phyloP scores from a whole-genome alignment of 257 asterid species.

The Buddleja alternifolia region DNA sequence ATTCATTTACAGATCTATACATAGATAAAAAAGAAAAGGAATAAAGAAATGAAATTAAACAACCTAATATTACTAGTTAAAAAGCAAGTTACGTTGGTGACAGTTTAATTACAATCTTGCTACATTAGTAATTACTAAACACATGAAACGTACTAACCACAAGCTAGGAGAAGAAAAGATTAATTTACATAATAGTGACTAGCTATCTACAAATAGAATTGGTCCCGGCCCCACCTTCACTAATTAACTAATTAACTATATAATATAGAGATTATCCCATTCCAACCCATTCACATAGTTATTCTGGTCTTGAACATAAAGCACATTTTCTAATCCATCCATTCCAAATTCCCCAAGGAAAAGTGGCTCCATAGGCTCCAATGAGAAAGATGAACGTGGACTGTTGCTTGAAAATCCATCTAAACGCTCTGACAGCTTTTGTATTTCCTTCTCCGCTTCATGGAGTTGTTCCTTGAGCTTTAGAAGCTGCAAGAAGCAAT shows the following conservation, averaged over 20 bases:
- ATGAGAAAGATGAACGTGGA: slow-evolving; percentile 49
- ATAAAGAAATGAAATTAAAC: background rate
- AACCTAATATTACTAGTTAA: background rate
- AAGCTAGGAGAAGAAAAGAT: background rate
- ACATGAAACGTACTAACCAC: slow-evolving; percentile 2
- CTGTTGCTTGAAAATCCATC: slow-evolving; percentile 57
- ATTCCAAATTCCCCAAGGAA: slow-evolving; percentile 53
- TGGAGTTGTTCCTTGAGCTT: slow-evolving; percentile 57
- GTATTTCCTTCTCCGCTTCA: slow-evolving; percentile 60
- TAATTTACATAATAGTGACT: background rate
- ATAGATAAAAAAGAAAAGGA: background rate
- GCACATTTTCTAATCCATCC: slow-evolving; percentile 48
- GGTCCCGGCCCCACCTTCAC: background rate
- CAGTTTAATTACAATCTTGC: background rate
- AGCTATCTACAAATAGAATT: background rate
- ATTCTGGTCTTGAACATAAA: slow-evolving; percentile 35
- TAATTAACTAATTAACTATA: background rate
- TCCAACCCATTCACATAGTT: slow-evolving; percentile 29
- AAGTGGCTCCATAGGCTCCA: slow-evolving; percentile 37
- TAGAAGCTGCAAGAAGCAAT: slow-evolving; percentile 33
- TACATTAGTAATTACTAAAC: too few species aligned
- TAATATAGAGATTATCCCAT: slow-evolving; percentile 45
- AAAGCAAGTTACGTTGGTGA: background rate
- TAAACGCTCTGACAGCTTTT: slow-evolving; percentile 39
- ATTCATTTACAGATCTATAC: background rate